Conservation (phyloP, 2,329 filamentous ascomycete genomes). For the Aspergillus brasiliensis region DNA sequence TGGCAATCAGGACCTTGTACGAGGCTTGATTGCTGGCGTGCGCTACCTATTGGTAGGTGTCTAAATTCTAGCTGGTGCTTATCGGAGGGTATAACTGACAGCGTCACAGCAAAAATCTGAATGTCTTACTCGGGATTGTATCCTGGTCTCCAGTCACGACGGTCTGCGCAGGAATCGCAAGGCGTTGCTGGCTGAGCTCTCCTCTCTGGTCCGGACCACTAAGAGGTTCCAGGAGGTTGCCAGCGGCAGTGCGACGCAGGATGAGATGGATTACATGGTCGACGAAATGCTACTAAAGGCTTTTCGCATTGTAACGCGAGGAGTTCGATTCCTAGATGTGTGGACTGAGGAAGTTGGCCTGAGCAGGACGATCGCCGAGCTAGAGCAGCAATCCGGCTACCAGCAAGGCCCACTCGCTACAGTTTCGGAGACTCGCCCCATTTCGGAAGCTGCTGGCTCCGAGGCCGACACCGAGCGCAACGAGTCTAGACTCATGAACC, state of each 20-base stretch:
- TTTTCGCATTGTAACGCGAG: slow-evolving; percentile 90
- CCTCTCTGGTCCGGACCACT: slow-evolving; percentile 82
- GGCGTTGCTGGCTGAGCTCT: slow-evolving; percentile 83
- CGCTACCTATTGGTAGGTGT: slow-evolving; percentile 78
- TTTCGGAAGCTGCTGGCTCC: slow-evolving; percentile 24
- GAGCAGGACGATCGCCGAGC: slow-evolving; percentile 43
- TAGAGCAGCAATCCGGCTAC: slow-evolving; percentile 35
- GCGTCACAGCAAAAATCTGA: slow-evolving; percentile 75
- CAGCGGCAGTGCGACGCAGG: slow-evolving; percentile 46
- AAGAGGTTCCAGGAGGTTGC: slow-evolving; percentile 81
- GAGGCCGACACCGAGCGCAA: slow-evolving; percentile 32
- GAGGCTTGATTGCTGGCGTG: slow-evolving; percentile 90
- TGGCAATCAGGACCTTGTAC: slow-evolving; percentile 89
- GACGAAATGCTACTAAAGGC: slow-evolving; percentile 93
- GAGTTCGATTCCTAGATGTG: slow-evolving; percentile 84
- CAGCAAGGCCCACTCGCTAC: slow-evolving; percentile 40
- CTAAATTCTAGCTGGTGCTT: not conserved
- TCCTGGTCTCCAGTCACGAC: slow-evolving; percentile 73
- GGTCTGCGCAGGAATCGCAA: slow-evolving; percentile 79
- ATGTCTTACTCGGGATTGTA: slow-evolving; percentile 81
- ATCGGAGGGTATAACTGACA: not conserved
- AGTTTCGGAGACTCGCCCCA: slow-evolving; percentile 41
- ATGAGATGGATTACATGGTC: slow-evolving; percentile 59
- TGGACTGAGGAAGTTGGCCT: slow-evolving; percentile 64
- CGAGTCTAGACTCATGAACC: slow-evolving; percentile 36